Evolutionary conservation across 768 basidiomycete genomes (phyloP).

Genomic region (Lactarius sp.): DNA sequence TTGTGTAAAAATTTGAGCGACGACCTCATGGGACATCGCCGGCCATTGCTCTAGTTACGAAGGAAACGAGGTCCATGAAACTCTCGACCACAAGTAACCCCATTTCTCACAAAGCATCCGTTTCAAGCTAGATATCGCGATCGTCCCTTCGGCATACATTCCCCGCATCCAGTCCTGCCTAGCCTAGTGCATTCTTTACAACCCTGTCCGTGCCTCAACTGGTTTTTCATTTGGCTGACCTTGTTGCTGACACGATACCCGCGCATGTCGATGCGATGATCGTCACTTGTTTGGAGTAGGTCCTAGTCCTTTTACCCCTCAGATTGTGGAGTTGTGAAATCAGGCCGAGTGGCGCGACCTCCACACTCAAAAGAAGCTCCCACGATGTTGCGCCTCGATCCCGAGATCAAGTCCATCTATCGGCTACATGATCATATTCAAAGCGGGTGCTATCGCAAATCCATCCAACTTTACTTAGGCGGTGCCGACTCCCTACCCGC

Average conservation of each 20-base stretch:
- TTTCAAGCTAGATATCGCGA: constrained; percentile 17
- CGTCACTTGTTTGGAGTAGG: neutral
- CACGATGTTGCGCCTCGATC: constrained; percentile 18
- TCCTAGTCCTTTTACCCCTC: neutral
- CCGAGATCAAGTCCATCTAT: constrained; percentile 5
- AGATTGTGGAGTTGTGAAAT: neutral
- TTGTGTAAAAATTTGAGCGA: constrained; percentile 18
- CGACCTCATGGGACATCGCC: constrained; percentile 7
- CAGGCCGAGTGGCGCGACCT: neutral
- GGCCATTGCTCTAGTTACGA: constrained; percentile 21
- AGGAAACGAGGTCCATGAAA: constrained; percentile 15
- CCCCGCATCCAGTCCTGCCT: constrained; percentile 6
- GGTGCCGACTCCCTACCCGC: constrained; percentile 6
- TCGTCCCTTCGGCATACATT: constrained; percentile 14
- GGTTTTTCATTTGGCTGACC: neutral
- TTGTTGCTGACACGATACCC: constrained; percentile 16
- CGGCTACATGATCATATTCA: constrained; percentile 14
- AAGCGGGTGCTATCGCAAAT: constrained; percentile 14
- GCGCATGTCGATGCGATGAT: constrained; percentile 19
- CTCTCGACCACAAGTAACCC: neutral
- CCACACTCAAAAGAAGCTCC: neutral
- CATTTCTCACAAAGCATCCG: constrained; percentile 3
- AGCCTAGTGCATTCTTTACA: neutral
- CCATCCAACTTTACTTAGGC: constrained; percentile 3
- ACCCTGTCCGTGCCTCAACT: constrained; percentile 8